phyloP scores from a whole-genome alignment of 2,329 filamentous ascomycete genomes.

The Paecilomyces formosus region DNA sequence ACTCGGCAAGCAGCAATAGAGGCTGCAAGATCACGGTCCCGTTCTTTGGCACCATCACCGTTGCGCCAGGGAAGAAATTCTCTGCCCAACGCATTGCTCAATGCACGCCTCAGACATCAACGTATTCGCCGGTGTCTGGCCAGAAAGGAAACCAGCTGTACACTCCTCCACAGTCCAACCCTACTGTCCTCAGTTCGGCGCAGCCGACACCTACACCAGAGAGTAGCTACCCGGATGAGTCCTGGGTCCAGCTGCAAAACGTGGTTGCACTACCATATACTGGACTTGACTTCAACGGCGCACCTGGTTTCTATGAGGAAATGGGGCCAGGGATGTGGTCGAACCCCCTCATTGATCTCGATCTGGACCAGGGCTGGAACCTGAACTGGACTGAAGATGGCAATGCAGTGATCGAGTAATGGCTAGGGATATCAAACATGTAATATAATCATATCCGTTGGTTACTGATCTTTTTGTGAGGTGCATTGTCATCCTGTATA shows the following conservation, averaged over 20 bases:
- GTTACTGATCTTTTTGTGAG: neutral
- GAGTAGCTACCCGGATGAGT: conserved; percentile 9
- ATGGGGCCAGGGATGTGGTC: conserved; percentile 18
- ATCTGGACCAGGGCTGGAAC: conserved; percentile 34
- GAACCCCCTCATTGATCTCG: conserved; percentile 20
- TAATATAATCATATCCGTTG: neutral
- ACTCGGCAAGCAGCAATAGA: neutral
- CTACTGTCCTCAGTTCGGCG: neutral
- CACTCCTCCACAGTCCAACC: conserved; percentile 18
- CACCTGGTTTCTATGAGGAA: conserved; percentile 17
- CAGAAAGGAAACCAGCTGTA: conserved; percentile 11
- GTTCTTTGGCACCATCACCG: conserved; percentile 39
- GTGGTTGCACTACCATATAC: conserved; percentile 10
- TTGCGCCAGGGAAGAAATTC: conserved; percentile 27
- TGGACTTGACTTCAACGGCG: conserved; percentile 14
- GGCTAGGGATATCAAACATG: neutral
- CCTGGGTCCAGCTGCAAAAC: conserved; percentile 14
- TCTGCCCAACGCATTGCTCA: conserved; percentile 6
- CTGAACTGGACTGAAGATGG: conserved; percentile 26
- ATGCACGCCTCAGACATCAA: conserved; percentile 4
- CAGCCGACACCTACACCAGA: conserved; percentile 1
- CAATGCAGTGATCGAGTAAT: neutral
- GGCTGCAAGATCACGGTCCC: conserved; percentile 37
- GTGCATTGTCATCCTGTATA: neutral
- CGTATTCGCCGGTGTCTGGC: conserved; percentile 1